Evolutionary conservation across 176 grass and related monocot genomes (phyloP).

Genomic region (Leersia perrieri): DNA sequence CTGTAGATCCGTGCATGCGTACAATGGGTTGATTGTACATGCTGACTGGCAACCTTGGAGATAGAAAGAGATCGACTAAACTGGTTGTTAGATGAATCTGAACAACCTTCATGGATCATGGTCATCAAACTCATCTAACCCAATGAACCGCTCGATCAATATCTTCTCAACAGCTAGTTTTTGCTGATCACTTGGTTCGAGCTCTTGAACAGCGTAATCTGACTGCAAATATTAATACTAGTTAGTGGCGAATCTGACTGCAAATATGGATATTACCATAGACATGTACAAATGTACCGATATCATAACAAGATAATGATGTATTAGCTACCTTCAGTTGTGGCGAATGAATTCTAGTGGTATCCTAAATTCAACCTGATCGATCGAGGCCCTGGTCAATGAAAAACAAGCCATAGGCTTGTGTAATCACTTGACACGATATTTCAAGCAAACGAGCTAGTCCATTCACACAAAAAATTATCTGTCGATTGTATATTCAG

Average conservation of each 20-base stretch:
- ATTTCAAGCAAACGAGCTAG: constrained; percentile 13
- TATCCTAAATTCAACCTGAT: constrained; percentile 19
- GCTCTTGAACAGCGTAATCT: background rate
- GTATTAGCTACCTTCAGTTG: background rate
- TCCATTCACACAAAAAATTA: background rate
- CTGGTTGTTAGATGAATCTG: background rate
- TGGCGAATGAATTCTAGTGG: background rate
- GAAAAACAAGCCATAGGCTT: background rate
- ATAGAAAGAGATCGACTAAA: constrained; percentile 31
- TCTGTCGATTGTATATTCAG: background rate
- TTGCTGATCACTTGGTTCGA: background rate
- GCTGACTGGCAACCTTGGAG: constrained; percentile 13
- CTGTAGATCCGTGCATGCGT: background rate
- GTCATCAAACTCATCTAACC: constrained; percentile 41
- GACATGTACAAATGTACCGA: background rate
- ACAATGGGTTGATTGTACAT: background rate
- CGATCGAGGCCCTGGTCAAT: constrained; percentile 17
- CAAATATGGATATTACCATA: background rate
- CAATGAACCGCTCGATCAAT: constrained; percentile 32
- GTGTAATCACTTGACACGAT: background rate
- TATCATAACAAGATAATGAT: background rate
- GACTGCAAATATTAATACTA: no score
- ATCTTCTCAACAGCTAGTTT: background rate
- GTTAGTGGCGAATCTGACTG: no score
- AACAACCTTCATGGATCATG: constrained; percentile 55